A percentile compares a stretch with the other conserved stretches of the same genome.
Conservation (phyloP, 768 basidiomycete species). For the Favolaschia claudopus region DNA sequence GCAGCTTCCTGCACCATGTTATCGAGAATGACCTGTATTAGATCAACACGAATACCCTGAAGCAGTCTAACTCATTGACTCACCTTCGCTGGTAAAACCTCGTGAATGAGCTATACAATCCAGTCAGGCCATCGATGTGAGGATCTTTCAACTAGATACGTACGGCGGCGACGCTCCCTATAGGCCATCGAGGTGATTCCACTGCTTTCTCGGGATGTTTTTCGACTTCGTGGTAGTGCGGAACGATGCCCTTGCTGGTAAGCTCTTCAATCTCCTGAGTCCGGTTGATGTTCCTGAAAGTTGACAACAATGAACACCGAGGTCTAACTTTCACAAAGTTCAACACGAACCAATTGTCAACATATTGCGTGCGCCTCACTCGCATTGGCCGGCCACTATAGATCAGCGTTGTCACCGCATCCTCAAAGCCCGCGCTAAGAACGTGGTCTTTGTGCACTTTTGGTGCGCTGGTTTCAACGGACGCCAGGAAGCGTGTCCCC, state of each 20-base stretch:
- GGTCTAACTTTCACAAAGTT: neutral
- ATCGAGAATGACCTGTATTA: constrained; percentile 7
- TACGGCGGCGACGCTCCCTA: constrained; percentile 18
- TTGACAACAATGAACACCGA: neutral
- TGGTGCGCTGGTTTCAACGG: constrained; percentile 81
- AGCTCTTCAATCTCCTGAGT: constrained; percentile 12
- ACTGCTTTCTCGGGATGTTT: constrained; percentile 7
- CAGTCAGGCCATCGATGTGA: neutral
- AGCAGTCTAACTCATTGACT: neutral
- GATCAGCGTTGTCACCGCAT: constrained; percentile 84
- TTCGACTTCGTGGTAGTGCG: constrained; percentile 11
- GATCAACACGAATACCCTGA: neutral
- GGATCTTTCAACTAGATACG: neutral
- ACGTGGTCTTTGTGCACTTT: constrained; percentile 85
- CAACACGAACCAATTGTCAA: constrained; percentile 75
- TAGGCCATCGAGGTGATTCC: constrained; percentile 5
- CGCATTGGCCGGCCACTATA: constrained; percentile 91
- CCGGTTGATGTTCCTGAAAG: constrained; percentile 28
- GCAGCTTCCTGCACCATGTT: constrained; percentile 16
- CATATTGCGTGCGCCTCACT: constrained; percentile 83
- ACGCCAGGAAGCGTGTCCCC: constrained; percentile 87
- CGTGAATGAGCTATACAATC: constrained; percentile 11
- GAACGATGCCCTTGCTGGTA: constrained; percentile 9
- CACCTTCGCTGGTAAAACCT: constrained; percentile 13
- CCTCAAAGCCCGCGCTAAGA: constrained; percentile 74